These are phyloP conservation scores for Imleria badia DNA, from an alignment of 768 basidiomycete genomes.

Conservation along the genomic window DNA sequence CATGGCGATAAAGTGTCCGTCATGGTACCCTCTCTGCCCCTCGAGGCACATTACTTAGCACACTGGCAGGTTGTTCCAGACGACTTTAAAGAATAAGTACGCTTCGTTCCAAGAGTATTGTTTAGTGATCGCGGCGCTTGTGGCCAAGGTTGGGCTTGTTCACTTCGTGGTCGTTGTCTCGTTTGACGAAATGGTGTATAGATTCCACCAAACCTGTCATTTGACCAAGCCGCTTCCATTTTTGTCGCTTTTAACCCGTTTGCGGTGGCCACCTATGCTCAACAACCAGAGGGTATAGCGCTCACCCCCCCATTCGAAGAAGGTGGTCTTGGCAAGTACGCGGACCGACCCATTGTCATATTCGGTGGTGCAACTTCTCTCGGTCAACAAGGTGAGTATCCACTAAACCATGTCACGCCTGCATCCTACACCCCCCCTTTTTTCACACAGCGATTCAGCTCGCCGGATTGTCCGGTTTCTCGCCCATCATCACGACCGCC, in stretches of 20 bases:
- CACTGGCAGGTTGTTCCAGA: conserved; percentile 7
- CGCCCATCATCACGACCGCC: conserved; percentile 39
- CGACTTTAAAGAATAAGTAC: conserved; percentile 1
- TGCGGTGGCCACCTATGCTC: conserved; percentile 33
- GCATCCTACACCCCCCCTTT: no score
- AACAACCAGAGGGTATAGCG: conserved; percentile 25
- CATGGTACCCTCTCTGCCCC: not conserved
- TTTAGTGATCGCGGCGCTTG: conserved; percentile 11
- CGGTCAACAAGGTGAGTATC: conserved; percentile 34
- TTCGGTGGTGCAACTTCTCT: conserved; percentile 38
- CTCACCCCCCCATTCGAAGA: conserved; percentile 30
- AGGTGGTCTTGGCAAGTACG: conserved; percentile 30
- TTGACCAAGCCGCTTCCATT: conserved; percentile 38
- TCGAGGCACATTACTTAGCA: not conserved
- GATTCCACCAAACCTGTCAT: conserved; percentile 35
- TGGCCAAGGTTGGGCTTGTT: conserved; percentile 7
- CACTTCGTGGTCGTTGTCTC: not conserved
- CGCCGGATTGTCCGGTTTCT: conserved; percentile 33
- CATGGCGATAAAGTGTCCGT: conserved; percentile 32
- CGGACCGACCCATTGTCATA: conserved; percentile 32
- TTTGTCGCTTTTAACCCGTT: conserved; percentile 34
- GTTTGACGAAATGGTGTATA: conserved; percentile 1
- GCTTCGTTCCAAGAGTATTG: conserved; percentile 26
- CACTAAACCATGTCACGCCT: no score
- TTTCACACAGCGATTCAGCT: conserved; percentile 30